phyloP scores from a whole-genome alignment of 2,329 filamentous ascomycete species.

The Pyricularia pennisetigena region DNA sequence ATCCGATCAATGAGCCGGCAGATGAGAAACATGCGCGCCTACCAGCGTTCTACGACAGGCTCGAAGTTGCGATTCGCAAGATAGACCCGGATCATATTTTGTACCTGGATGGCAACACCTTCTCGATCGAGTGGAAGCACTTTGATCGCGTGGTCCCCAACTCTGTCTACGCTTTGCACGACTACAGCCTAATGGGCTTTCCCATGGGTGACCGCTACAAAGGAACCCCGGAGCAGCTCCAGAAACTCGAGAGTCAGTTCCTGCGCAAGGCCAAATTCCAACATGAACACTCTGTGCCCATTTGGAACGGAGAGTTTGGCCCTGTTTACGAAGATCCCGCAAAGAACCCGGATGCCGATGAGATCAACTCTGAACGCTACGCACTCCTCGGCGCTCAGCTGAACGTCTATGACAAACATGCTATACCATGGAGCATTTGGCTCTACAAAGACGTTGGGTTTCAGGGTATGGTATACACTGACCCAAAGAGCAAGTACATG shows the following conservation, averaged over 20 bases:
- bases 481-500: constrained; percentile 37
- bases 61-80: constrained; percentile 26
- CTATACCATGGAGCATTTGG: constrained; percentile 50
- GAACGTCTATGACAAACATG: constrained; percentile 38
- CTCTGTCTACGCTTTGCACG: constrained; percentile 35
- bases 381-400: constrained; percentile 36
- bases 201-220: constrained; percentile 27
- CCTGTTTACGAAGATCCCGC: constrained; percentile 27
- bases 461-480: constrained; percentile 43
- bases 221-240: constrained; percentile 29
- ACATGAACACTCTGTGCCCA: constrained; percentile 26
- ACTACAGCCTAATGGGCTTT: constrained; percentile 36
- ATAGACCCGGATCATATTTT: constrained; percentile 38
- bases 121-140: constrained; percentile 28
- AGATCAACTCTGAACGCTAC: constrained; percentile 32
- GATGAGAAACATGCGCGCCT: constrained; percentile 22
- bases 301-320: constrained; percentile 40
- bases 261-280: constrained; percentile 33
- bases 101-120: constrained; percentile 35
- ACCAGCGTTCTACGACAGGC: constrained; percentile 28
- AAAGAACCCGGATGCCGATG: constrained; percentile 22
- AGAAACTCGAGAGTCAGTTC: constrained; percentile 26
- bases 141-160: constrained; percentile 21
- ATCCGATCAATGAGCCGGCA: constrained; percentile 20
- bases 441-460: constrained; percentile 47